Evolutionary conservation across 2,329 filamentous ascomycete species (phyloP).

Genomic region (Colletotrichum neosansevieriae): DNA sequence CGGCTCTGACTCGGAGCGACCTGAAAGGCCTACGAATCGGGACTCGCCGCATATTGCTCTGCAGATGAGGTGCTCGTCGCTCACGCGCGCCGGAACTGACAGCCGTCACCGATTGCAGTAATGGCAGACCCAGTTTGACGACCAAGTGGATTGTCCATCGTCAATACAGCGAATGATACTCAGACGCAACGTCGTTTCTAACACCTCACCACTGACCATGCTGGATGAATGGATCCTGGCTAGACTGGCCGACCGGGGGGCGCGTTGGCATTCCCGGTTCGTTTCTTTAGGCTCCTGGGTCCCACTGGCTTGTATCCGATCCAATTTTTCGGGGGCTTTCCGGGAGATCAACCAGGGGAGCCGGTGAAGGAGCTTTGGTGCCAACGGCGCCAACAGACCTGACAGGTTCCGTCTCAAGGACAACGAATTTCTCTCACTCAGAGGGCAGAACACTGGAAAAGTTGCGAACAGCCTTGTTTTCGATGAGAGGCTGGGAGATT

Average conservation of each 20-base stretch:
- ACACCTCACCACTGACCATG: constrained; percentile 12
- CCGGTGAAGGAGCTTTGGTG: constrained; percentile 29
- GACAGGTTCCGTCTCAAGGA: constrained; percentile 15
- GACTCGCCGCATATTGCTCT: constrained; percentile 7
- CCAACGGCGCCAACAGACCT: constrained; percentile 20
- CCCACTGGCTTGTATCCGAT: constrained; percentile 39
- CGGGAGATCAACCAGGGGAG: constrained; percentile 41
- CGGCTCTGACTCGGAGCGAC: constrained; percentile 28
- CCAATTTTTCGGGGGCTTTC: constrained; percentile 36
- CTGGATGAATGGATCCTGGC: constrained; percentile 24
- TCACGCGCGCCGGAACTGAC: background rate
- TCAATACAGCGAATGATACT: background rate
- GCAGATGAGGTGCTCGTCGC: constrained; percentile 19
- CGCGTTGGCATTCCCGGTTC: constrained; percentile 34
- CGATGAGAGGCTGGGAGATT: constrained; percentile 18
- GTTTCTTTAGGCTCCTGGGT: constrained; percentile 39
- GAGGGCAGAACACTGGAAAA: background rate
- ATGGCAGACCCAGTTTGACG: background rate
- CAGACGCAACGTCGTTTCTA: constrained; percentile 1
- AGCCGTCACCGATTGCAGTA: constrained; percentile 4
- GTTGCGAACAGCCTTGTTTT: constrained; percentile 4
- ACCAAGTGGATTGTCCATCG: background rate
- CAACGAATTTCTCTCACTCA: background rate
- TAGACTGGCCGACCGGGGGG: constrained; percentile 31
- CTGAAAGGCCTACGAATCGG: constrained; percentile 12